A percentile compares a stretch with the other conserved stretches of the same genome.
Evolutionary conservation across 352 stramenopile genomes (phyloP).

Genomic region (Saprolegnia diclina): DNA sequence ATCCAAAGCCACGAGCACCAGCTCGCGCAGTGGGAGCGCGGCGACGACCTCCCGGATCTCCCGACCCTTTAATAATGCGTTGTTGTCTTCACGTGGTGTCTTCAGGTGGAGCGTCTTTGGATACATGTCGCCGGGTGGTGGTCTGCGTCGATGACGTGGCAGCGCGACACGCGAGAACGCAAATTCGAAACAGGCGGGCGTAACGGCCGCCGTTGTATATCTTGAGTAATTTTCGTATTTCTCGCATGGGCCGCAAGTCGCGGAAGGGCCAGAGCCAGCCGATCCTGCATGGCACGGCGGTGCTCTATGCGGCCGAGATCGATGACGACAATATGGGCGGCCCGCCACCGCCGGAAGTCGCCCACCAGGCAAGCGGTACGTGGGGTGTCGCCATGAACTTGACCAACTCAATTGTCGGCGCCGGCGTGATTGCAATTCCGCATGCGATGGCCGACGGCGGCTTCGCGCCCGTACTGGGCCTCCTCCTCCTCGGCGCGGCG

Average conservation of each 20-base stretch:
- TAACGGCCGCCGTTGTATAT: neutral
- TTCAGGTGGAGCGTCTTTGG: neutral
- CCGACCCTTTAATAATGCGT: neutral
- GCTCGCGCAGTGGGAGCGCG: slow-evolving; percentile 18
- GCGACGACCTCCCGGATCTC: neutral
- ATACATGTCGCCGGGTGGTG: neutral
- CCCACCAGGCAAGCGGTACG: neutral
- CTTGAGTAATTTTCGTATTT: slow-evolving; percentile 1
- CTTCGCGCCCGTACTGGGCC: slow-evolving; percentile 40
- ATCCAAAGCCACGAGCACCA: slow-evolving; percentile 22
- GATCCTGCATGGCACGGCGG: neutral
- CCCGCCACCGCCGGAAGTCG: neutral
- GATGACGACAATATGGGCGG: neutral
- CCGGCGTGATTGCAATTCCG: slow-evolving; percentile 66
- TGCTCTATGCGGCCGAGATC: neutral
- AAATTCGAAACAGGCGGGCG: neutral
- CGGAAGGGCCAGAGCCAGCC: neutral
- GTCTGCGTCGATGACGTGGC: neutral
- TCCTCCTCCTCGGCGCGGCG: slow-evolving; percentile 46
- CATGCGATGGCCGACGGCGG: slow-evolving; percentile 60
- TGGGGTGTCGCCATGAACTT: slow-evolving; percentile 50
- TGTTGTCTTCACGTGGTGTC: neutral
- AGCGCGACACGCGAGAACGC: neutral
- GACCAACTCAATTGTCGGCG: slow-evolving; percentile 59
- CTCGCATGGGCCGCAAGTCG: slow-evolving; percentile 9